Conservation (phyloP, 2,329 filamentous ascomycete genomes). For the Helicocarpus griseus region DNA sequence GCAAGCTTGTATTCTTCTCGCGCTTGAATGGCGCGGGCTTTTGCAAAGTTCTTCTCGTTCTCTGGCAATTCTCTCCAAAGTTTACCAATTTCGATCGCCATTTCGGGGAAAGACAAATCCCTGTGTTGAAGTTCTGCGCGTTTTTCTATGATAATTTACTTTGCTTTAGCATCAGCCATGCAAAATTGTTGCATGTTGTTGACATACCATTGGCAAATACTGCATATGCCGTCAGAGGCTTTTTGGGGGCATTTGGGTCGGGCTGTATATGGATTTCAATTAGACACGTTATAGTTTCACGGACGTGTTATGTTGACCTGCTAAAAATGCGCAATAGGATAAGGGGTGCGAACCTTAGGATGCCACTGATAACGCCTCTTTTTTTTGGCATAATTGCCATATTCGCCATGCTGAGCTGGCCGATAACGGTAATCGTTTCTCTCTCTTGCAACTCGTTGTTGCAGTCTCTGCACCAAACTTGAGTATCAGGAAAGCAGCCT, state of each 20-base stretch:
- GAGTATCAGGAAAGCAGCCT: background rate
- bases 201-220: constrained; percentile 7
- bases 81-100: constrained; percentile 8
- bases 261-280: background rate
- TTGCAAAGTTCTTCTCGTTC: constrained; percentile 5
- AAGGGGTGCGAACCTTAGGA: constrained; percentile 5
- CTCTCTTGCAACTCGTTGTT: constrained; percentile 8
- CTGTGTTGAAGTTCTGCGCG: constrained; percentile 5
- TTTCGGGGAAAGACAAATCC: constrained; percentile 7
- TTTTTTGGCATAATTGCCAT: background rate
- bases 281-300: background rate
- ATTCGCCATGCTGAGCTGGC: background rate
- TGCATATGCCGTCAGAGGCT: constrained; percentile 8
- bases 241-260: constrained; percentile 8
- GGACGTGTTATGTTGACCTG: background rate
- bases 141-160: constrained; percentile 4
- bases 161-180: background rate
- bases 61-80: constrained; percentile 8
- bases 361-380: constrained; percentile 9
- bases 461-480: constrained; percentile 2
- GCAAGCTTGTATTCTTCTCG: constrained; percentile 6
- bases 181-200: background rate
- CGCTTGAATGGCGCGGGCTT: constrained; percentile 1
- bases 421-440: background rate
- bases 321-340: background rate